Evolutionary conservation across 257 asterid genomes (phyloP), one percentile per base, ranked within the genome.

Genomic region (Cordia subcordata): DNA sequence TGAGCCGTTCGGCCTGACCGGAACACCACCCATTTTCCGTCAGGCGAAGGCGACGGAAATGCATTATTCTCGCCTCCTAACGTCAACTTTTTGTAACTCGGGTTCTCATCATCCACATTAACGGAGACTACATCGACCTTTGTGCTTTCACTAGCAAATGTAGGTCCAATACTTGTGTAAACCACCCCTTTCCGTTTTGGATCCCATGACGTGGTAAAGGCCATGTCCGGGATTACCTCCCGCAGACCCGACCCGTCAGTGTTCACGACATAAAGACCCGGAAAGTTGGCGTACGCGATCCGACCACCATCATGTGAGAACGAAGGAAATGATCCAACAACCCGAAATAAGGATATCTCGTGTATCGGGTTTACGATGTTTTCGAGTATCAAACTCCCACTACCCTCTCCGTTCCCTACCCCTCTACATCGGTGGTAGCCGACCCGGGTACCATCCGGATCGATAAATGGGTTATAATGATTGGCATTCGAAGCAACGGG

Each of bases 1-100:
- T 88, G 81, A 23, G 95, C 95, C 0, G 87, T 69, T 61, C 96
- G 89, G 47, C 96, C 95, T 0, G 98, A 91, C 19, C 98, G 76
- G 64, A 91, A 91, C 11, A 76, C 96, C 4, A 91, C 78, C 94
- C 91, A 72, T 77, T 91, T 88, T 8, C 96, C 98, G 13, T 91
- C 92, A 0, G 98, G 98, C 6, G 98, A 91, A 18, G 98, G 79
- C 0, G 94, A 91, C 8, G 98, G 96, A 55, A 87, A 91, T 0
- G 98, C 98, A 10, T 91, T 87, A 35, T 91, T 91, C 74, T 73
- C 65, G 0, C 95, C 90, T 22, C 86, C 89, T 0, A 3, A 35
- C 49, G 98, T 88, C 65, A 91, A 27, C 4, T 63, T 49, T 55
- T 81, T 80, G 79, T 67, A 72, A 61, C 81, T 77, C 13, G 64